phyloP scores from a whole-genome alignment of 1,284 basidiomycete species.

The Stygiomarasmius scandens region DNA sequence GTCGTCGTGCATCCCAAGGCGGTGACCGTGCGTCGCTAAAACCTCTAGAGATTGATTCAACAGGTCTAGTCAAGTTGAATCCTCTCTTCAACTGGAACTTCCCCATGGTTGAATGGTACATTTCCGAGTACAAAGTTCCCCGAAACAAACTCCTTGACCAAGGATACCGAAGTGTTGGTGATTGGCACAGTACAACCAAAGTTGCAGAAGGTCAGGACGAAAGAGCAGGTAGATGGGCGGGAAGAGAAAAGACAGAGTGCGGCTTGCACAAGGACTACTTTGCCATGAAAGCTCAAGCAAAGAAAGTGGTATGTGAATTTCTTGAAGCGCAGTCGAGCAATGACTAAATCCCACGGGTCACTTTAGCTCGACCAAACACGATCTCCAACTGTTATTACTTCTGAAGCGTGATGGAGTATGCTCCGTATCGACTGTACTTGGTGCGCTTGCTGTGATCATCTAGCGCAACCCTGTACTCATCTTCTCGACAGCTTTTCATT shows the following conservation, averaged over 20 bases:
- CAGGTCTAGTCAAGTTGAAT: slow-evolving; percentile 94
- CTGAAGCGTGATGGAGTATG: neutral
- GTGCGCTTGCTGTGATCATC: no score
- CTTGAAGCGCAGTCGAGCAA: neutral
- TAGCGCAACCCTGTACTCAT: no score
- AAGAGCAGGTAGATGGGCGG: slow-evolving; percentile 91
- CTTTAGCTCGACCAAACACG: neutral
- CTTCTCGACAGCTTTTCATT: neutral
- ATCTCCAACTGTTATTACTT: neutral
- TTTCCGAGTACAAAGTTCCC: slow-evolving; percentile 84
- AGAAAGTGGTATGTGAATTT: slow-evolving; percentile 18
- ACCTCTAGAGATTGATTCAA: slow-evolving; percentile 90
- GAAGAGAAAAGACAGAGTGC: slow-evolving; percentile 93
- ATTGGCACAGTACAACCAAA: slow-evolving; percentile 93
- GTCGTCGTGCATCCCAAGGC: slow-evolving; percentile 91
- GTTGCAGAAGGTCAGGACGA: slow-evolving; percentile 78
- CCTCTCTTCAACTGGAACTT: slow-evolving; percentile 94
- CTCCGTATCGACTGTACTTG: neutral
- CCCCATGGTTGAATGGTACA: slow-evolving; percentile 83
- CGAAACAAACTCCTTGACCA: slow-evolving; percentile 87
- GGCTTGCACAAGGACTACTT: slow-evolving; percentile 92
- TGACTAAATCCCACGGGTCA: neutral
- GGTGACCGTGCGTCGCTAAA: slow-evolving; percentile 82
- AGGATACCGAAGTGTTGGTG: slow-evolving; percentile 94
- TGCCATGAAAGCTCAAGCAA: slow-evolving; percentile 60